Percentiles rank a stretch among this genome's conserved stretches.
These are phyloP conservation scores for Erythrobasidium hasegawianum DNA, from an alignment of 1,284 basidiomycete species.

Conservation along the genomic window DNA sequence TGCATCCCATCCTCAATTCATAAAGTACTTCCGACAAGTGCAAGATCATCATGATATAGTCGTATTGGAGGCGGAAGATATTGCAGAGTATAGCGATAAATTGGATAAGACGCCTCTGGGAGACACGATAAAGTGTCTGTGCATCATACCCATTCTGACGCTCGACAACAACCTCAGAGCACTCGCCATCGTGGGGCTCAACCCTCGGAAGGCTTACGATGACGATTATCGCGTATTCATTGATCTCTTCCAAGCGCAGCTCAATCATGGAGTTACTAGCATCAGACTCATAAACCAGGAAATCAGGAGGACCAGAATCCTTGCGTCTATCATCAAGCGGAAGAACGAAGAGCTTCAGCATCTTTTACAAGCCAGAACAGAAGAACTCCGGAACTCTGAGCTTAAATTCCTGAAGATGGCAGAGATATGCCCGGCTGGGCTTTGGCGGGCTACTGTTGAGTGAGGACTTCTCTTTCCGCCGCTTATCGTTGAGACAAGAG, in stretches of 20 bases:
- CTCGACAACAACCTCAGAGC: conserved; percentile 40
- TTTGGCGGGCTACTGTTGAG: conserved; percentile 38
- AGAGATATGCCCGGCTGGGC: conserved; percentile 41
- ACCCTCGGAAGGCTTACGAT: conserved; percentile 38
- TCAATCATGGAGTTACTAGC: conserved; percentile 40
- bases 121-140: conserved; percentile 7
- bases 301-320: conserved; percentile 37
- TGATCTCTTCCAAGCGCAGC: conserved; percentile 38
- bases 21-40: conserved; percentile 12
- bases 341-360: conserved; percentile 42
- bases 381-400: conserved; percentile 41
- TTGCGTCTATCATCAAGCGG: conserved; percentile 41
- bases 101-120: conserved; percentile 4
- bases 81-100: not conserved
- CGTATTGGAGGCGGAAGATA: not conserved
- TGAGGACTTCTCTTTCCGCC: too few species aligned
- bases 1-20: conserved; percentile 9
- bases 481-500: too few species aligned
- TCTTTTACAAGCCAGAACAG: conserved; percentile 38
- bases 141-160: conserved; percentile 22
- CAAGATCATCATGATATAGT: conserved; percentile 6
- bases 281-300: conserved; percentile 42
- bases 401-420: conserved; percentile 40
- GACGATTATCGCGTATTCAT: conserved; percentile 41
- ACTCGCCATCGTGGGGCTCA: conserved; percentile 41